A percentile compares a stretch with the other conserved stretches of the same genome.
phyloP scores from a whole-genome alignment of 495 filamentous ascomycete species.

The Penicillium taxi region DNA sequence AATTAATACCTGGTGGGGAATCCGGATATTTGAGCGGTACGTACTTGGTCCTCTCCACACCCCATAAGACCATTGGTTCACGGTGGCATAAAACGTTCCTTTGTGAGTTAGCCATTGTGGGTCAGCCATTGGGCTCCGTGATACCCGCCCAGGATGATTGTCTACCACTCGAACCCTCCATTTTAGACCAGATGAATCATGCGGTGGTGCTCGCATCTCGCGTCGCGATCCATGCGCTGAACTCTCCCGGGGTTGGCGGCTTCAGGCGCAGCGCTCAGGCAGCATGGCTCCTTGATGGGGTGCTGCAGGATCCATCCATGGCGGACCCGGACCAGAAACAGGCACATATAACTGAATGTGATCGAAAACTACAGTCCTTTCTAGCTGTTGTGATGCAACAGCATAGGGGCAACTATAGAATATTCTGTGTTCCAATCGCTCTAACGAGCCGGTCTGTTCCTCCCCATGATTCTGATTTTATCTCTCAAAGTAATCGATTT shows the following conservation, averaged over 20 bases:
- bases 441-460: constrained; percentile 21
- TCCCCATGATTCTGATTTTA: not conserved
- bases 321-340: constrained; percentile 12
- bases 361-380: constrained; percentile 13
- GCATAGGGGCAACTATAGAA: constrained; percentile 8
- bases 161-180: too few species aligned
- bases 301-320: constrained; percentile 9
- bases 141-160: too few species aligned
- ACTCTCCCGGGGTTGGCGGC: constrained; percentile 4
- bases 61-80: not conserved
- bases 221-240: too few species aligned
- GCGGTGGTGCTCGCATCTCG: too few species aligned
- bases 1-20: constrained; percentile 29
- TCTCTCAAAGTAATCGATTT: not conserved
- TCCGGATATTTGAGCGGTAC: constrained; percentile 7
- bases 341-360: constrained; percentile 9
- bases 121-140: too few species aligned
- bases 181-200: too few species aligned
- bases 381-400: constrained; percentile 19
- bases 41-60: not conserved
- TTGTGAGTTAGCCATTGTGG: too few species aligned
- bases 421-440: constrained; percentile 22
- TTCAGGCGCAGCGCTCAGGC: constrained; percentile 27
- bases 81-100: too few species aligned
- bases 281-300: constrained; percentile 23